Evolutionary conservation across 805 yeast genomes (phyloP), one percentile per base, ranked within the genome.

Genomic region (Maudiozyma bulderi): DNA sequence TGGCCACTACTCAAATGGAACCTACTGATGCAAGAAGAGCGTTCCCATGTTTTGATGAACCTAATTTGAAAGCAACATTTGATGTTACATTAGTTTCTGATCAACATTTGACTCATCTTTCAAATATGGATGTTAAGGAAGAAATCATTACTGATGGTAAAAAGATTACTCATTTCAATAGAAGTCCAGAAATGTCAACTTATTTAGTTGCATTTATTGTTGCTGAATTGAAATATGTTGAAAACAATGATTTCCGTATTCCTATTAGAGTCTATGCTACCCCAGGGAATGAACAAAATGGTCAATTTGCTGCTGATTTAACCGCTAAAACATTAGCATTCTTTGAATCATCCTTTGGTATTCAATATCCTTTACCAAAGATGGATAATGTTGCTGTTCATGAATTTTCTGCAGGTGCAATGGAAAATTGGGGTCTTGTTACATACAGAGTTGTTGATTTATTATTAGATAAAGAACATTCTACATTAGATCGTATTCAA

Each of bases 11-110:
- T 43, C 95, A 86, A 68, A 82, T 86, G 79, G 95, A 86, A 69
- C 82, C 95, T 28, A 83, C 91, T 20, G 93, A 86, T 62, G 86
- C 91, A 57, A 80, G 95, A 59, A 76, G 88, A 59, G 93, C 93
- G 8, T 86, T 86, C 74, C 95, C 95, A 34, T 84, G 85, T 61
- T 84, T 82, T 59, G 95, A 86, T 66, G 93, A 85, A 64, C 95
- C 95, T 26, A 79, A 85, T 49, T 74, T 83, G 51, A 86, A 86
- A 69, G 87, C 93, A 28, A 73, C 80, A 46, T 86, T 82, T 59
- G 82, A 80, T 49, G 72, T 86, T 50, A 69, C 81, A 38, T 72
- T 86, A 62, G 72, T 83, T 50, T 76, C 84, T 44, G 74, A 74
- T 54, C 70, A 72, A 53, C 63, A 71, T 33, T 70, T 80, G 57